Base-by-base conservation (phyloP, 352 stramenopile species). In the Globisporangium irregulare region DNA sequence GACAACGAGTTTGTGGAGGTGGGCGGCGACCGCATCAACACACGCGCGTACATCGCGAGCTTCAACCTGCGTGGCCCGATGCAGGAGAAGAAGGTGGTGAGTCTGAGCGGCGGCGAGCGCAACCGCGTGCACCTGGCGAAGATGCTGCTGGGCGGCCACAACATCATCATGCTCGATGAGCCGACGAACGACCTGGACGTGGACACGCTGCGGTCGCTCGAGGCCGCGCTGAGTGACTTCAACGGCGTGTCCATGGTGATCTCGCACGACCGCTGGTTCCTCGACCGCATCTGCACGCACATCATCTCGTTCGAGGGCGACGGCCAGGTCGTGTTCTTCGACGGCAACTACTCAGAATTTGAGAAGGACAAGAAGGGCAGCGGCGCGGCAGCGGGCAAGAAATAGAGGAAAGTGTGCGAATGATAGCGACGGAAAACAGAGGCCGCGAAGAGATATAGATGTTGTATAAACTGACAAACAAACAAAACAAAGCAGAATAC, bases 231-330 rank as follows among this genome's bases (percentile, higher is more conserved):
- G 0, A 73, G 75, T 20, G 74, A 92, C 10, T 98, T 97, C 64
- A 81, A 87, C 59, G 94, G 98, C 66, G 98, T 98, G 22, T 89
- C 95, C 15, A 89, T 98, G 71, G 87, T 99, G 3, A 98, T 99
- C 56, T 98, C 90, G 55, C 97, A 99, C 79, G 97, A 99, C 77
- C 88, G 97, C 41, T 95, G 87, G 68, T 99, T 99, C 77, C 77
- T 99, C 32, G 98, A 99, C 73, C 89, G 89, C 61, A 94, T 95
- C 69, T 93, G 86, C 67, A 93, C 87, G 58, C 89, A 96, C 74
- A 94, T 95, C 69, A 80, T 96, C 56, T 76, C 89, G 62, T 96
- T 94, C 59, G 89, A 96, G 61, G 86, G 76, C 67, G 64, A 89
- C 34, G 86, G 86, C 59, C 71, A 76, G 15, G 88, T 93, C 29